These are phyloP conservation scores for Phoma sp. DNA, from an alignment of 2,329 filamentous ascomycete species.

Conservation along the genomic window DNA sequence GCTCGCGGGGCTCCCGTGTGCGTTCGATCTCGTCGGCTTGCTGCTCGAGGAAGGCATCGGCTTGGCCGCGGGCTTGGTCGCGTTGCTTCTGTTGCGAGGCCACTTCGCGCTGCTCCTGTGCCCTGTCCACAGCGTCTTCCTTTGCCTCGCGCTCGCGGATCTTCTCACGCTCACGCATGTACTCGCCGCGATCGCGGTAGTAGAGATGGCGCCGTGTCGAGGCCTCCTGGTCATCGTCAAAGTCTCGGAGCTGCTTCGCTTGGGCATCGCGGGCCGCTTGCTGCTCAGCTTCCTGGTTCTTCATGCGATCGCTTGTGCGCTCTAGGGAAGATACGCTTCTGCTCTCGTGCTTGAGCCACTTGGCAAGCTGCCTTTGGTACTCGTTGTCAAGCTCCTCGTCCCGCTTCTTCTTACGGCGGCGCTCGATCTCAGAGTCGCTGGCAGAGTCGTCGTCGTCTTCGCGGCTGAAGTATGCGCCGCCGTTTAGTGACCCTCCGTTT, in stretches of 20 bases:
- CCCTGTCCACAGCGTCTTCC: slow-evolving; percentile 82
- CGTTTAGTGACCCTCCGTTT: slow-evolving; percentile 74
- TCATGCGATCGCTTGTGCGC: slow-evolving; percentile 81
- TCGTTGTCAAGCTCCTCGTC: slow-evolving; percentile 78
- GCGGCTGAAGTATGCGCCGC: slow-evolving; percentile 59
- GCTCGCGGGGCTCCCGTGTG: slow-evolving; percentile 58
- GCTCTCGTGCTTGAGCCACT: slow-evolving; percentile 89
- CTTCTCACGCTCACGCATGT: slow-evolving; percentile 79
- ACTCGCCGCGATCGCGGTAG: slow-evolving; percentile 83
- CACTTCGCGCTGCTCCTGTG: slow-evolving; percentile 76
- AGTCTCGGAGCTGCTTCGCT: slow-evolving; percentile 76
- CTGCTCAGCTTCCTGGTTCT: slow-evolving; percentile 71
- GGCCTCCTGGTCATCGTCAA: slow-evolving; percentile 88
- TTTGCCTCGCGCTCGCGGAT: slow-evolving; percentile 77
- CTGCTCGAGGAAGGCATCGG: slow-evolving; percentile 86
- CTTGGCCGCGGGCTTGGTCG: slow-evolving; percentile 82
- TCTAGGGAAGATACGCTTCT: slow-evolving; percentile 84
- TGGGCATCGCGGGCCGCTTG: slow-evolving; percentile 70
- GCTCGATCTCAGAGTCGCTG: slow-evolving; percentile 84
- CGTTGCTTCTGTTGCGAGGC: slow-evolving; percentile 72
- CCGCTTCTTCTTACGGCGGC: slow-evolving; percentile 72
- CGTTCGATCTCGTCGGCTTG: slow-evolving; percentile 75
- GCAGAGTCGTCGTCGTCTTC: slow-evolving; percentile 90
- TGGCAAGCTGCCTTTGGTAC: slow-evolving; percentile 83
- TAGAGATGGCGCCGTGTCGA: slow-evolving; percentile 77